These are phyloP conservation scores for Verticillium klebahnii DNA, from an alignment of 2,329 filamentous ascomycete genomes.

Conservation along the genomic window DNA sequence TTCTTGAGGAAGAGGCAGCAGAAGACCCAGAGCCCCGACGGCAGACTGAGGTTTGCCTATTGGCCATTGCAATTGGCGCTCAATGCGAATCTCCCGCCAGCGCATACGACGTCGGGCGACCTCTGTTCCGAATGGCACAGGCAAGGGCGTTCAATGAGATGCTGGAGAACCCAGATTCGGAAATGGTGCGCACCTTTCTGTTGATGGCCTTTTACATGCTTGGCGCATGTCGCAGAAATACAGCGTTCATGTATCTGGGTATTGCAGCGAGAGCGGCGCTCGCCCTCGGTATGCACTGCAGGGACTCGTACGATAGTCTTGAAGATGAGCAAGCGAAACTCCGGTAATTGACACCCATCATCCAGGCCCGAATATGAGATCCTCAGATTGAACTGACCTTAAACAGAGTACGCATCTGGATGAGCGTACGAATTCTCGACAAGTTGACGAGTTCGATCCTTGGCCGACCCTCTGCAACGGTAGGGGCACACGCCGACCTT, in stretches of 20 bases:
- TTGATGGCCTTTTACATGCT: slow-evolving; percentile 59
- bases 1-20: slow-evolving; percentile 4
- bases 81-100: slow-evolving; percentile 31
- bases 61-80: slow-evolving; percentile 48
- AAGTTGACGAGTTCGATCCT: slow-evolving; percentile 32
- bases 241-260: slow-evolving; percentile 60
- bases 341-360: slow-evolving; percentile 13
- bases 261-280: slow-evolving; percentile 53
- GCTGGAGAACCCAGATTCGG: slow-evolving; percentile 49
- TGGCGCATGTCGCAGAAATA: slow-evolving; percentile 52
- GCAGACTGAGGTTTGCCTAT: slow-evolving; percentile 20
- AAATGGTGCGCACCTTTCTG: slow-evolving; percentile 47
- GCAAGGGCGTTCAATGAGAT: slow-evolving; percentile 42
- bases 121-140: slow-evolving; percentile 44
- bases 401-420: slow-evolving; percentile 21
- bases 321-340: slow-evolving; percentile 11
- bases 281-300: slow-evolving; percentile 49
- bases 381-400: background rate
- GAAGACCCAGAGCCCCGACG: slow-evolving; percentile 5
- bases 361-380: too few species aligned
- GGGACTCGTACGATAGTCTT: slow-evolving; percentile 21
- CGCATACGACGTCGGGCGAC: slow-evolving; percentile 23
- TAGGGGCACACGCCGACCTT: slow-evolving; percentile 23
- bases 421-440: slow-evolving; percentile 31
- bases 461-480: slow-evolving; percentile 28